A percentile compares a stretch with the other conserved stretches of the same genome.
phyloP scores from a whole-genome alignment of 345 rosid species.

The Murraya paniculata region DNA sequence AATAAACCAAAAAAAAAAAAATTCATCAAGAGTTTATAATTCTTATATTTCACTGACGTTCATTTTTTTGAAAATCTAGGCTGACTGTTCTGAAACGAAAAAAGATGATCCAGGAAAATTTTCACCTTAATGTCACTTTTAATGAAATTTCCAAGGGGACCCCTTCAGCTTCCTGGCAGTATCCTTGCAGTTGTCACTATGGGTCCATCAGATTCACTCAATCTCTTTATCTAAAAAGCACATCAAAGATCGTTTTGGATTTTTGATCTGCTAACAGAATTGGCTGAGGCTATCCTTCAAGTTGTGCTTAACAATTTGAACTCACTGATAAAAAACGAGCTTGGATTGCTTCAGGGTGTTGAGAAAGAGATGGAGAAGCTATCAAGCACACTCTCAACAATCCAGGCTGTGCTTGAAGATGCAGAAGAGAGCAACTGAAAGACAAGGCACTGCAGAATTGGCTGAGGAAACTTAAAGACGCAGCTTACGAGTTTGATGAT shows the following conservation, averaged over 20 bases:
- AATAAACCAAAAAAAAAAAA: too few relatives aligned
- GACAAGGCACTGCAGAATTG: background rate
- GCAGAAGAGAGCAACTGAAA: background rate
- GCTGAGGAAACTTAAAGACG: background rate
- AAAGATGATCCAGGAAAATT: too few relatives aligned
- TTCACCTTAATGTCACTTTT: background rate
- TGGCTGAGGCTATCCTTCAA: background rate
- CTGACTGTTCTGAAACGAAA: too few relatives aligned
- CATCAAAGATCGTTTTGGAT: background rate
- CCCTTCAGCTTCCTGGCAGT: background rate
- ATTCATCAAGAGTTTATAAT: too few relatives aligned
- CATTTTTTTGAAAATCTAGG: too few relatives aligned
- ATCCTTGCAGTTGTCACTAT: too few relatives aligned
- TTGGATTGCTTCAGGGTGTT: background rate
- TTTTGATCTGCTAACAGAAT: background rate
- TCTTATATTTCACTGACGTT: too few relatives aligned
- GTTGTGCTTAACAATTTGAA: background rate
- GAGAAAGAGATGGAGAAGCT: constrained; percentile 1
- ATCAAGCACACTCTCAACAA: background rate
- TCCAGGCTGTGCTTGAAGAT: constrained; percentile 3
- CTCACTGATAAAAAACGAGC: background rate
- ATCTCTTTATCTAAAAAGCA: background rate
- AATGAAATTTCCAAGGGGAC: background rate
- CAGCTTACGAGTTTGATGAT: background rate
- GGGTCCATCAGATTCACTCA: background rate